Percentiles rank a stretch among this genome's conserved stretches.
Evolutionary conservation across 2,329 filamentous ascomycete genomes (phyloP).

Genomic region (Simplicillium sp.): DNA sequence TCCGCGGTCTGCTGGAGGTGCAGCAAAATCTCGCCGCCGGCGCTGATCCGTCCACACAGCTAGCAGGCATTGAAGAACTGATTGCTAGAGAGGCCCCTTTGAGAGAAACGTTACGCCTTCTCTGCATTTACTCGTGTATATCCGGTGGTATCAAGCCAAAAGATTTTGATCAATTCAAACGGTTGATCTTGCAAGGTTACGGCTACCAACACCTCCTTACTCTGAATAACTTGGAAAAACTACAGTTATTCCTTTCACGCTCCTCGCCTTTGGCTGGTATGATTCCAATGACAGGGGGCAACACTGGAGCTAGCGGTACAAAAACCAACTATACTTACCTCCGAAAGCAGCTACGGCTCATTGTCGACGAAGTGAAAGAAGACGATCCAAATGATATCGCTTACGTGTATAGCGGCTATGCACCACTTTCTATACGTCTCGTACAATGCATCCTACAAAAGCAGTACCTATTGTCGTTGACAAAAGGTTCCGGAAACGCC

Average conservation of each 20-base stretch:
- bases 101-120: slow-evolving; percentile 68
- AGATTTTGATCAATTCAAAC: slow-evolving; percentile 83
- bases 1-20: slow-evolving; percentile 80
- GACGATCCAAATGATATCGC: slow-evolving; percentile 88
- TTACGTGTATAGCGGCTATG: slow-evolving; percentile 98
- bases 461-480: slow-evolving; percentile 64
- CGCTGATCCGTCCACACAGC: slow-evolving; percentile 78
- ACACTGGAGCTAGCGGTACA: slow-evolving; percentile 42
- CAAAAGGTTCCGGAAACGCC: slow-evolving; percentile 46
- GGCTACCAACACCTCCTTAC: slow-evolving; percentile 93
- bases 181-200: slow-evolving; percentile 82
- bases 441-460: slow-evolving; percentile 93
- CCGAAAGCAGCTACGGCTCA: slow-evolving; percentile 76
- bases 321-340: slow-evolving; percentile 89
- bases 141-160: slow-evolving; percentile 79
- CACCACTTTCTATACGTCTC: slow-evolving; percentile 80
- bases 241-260: slow-evolving; percentile 73
- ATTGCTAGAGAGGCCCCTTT: slow-evolving; percentile 79
- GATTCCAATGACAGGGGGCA: slow-evolving; percentile 58
- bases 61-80: slow-evolving; percentile 88
- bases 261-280: slow-evolving; percentile 71
- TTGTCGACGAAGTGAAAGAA: slow-evolving; percentile 95
- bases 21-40: slow-evolving; percentile 93
- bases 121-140: slow-evolving; percentile 88
- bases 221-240: slow-evolving; percentile 76